Evolutionary conservation across 2,329 filamentous ascomycete species (phyloP), one percentile per base, ranked within the genome.

Genomic region (Arthrobotrys sinensis): DNA sequence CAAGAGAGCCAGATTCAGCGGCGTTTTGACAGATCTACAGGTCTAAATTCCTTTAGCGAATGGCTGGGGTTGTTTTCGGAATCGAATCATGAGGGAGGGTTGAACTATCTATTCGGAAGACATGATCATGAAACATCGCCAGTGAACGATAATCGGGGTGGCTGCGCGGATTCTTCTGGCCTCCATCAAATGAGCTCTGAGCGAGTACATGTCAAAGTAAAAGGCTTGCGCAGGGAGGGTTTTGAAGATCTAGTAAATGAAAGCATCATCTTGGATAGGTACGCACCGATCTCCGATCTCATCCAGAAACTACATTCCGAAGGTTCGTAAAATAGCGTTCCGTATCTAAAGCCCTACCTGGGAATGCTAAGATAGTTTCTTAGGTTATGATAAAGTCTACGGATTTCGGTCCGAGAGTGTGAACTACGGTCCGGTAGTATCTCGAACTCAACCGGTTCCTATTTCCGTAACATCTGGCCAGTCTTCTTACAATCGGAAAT

Each of bases 11-110:
- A n/a, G n/a, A n/a, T n/a, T n/a, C n/a, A n/a, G n/a, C n/a, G n/a
- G n/a, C n/a, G n/a, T n/a, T 63, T 10, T 63, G 16, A 43, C 57
- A 11, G 38, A 63, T 5, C 6, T 36, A 24, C n/a, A 11, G 57
- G 36, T 10, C 36, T 21, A 24, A 21, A 45, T 3, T 63, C 57
- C 8, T 63, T 63, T 7, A 34, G 16, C 3, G 57, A 40, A 10
- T 63, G 57, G 57, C 6, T 63, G 19, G 57, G 7, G n/a, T 43
- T 11, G 4, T 45, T 63, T 43, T 8, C 32, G 7, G 11, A 11
- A 8, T 7, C 53, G 36, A n/a, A 45, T 16, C n/a, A n/a, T n/a
- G n/a, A n/a, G n/a, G n/a, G n/a, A n/a, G n/a, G n/a, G n/a, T n/a
- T n/a, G n/a, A n/a, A n/a, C n/a, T n/a, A n/a, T n/a, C n/a, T 3